phyloP scores from a whole-genome alignment of 176 grass and related monocot species.

The Oryza officinalis region DNA sequence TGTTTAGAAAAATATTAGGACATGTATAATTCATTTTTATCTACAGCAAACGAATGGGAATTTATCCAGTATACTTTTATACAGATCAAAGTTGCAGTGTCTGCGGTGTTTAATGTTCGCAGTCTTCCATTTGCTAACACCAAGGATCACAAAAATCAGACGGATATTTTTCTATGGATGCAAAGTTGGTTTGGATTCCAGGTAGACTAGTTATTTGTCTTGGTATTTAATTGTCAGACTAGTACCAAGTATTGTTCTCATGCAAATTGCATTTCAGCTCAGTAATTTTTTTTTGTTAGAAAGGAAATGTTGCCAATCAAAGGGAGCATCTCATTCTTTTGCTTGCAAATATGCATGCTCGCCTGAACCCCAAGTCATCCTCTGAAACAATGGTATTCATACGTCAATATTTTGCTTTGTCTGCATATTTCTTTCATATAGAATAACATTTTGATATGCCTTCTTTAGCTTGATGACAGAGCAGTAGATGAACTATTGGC shows the following conservation, averaged over 20 bases:
- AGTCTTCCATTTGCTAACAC: slow-evolving; percentile 64
- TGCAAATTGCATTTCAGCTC: slow-evolving; percentile 7
- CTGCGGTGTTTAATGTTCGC: slow-evolving; percentile 77
- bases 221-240: slow-evolving; percentile 7
- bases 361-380: slow-evolving; percentile 72
- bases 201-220: slow-evolving; percentile 45
- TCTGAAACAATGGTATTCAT: slow-evolving; percentile 66
- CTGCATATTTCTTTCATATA: slow-evolving; percentile 18
- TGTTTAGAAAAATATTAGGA: background rate
- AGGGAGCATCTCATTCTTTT: slow-evolving; percentile 95
- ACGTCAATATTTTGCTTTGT: slow-evolving; percentile 23
- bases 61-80: slow-evolving; percentile 14
- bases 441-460: slow-evolving; percentile 36
- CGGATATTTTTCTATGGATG: slow-evolving; percentile 83
- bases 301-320: slow-evolving; percentile 95
- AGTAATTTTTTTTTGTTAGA: slow-evolving; percentile 51
- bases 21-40: background rate
- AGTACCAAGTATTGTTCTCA: slow-evolving; percentile 15
- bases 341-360: slow-evolving; percentile 84
- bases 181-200: slow-evolving; percentile 96
- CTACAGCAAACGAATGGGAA: background rate
- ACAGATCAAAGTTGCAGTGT: slow-evolving; percentile 77
- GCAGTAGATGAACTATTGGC: slow-evolving; percentile 82
- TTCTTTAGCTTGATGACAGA: slow-evolving; percentile 92
- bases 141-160: slow-evolving; percentile 50